A percentile compares a stretch with the other conserved stretches of the same genome.
Evolutionary conservation across 192 early-diverging fungal species (phyloP).

Genomic region (Powellomyces hirtus): DNA sequence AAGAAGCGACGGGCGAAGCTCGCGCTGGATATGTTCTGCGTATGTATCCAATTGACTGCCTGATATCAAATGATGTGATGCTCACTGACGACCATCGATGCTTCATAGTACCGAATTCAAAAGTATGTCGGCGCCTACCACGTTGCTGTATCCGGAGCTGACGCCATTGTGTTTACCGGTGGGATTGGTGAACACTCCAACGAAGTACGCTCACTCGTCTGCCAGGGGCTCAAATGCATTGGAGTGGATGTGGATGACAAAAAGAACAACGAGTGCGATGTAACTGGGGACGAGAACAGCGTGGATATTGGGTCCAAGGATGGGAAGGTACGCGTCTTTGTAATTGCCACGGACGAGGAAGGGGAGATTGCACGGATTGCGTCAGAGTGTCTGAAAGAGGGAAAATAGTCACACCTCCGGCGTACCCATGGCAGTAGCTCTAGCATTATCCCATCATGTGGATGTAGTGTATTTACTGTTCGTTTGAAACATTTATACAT

Average conservation of each 20-base stretch:
- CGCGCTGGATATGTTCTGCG: constrained; percentile 40
- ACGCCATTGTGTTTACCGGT: constrained; percentile 41
- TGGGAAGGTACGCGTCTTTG: constrained; percentile 24
- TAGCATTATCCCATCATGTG: too few relatives aligned
- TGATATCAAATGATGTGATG: neutral
- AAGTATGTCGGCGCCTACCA: constrained; percentile 43
- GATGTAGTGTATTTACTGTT: too few relatives aligned
- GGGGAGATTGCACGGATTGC: constrained; percentile 28
- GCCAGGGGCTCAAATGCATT: constrained; percentile 19
- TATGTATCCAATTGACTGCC: constrained; percentile 3
- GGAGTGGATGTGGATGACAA: constrained; percentile 9
- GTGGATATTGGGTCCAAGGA: constrained; percentile 8
- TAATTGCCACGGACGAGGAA: constrained; percentile 40
- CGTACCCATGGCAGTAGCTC: too few relatives aligned
- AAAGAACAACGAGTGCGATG: constrained; percentile 15
- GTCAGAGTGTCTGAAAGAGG: neutral
- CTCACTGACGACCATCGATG: neutral
- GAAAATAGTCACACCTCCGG: too few relatives aligned
- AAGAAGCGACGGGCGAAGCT: constrained; percentile 26
- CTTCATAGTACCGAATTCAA: constrained; percentile 35
- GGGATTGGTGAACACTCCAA: constrained; percentile 42
- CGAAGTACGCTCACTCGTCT: constrained; percentile 26
- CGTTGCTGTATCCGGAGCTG: constrained; percentile 27
- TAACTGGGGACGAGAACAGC: neutral
- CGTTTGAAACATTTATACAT: too few relatives aligned